Evolutionary conservation across 768 basidiomycete species (phyloP).

Genomic region (Kondoa malvinella): DNA sequence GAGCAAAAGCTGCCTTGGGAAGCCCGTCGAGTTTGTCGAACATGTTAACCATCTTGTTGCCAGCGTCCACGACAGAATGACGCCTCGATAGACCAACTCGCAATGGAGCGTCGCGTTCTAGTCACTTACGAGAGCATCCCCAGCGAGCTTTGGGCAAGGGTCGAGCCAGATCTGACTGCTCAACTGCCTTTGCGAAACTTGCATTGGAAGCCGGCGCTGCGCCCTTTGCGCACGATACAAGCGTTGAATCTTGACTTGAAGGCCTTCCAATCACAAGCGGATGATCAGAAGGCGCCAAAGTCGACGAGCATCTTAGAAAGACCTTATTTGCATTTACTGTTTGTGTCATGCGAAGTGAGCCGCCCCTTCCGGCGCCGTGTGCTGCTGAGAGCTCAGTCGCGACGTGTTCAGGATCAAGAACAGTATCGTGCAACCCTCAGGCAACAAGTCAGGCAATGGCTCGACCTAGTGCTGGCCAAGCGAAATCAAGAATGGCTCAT

Average conservation of each 20-base stretch:
- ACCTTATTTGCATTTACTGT: conserved; percentile 51
- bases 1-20: too few relatives aligned
- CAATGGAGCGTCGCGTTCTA: too few relatives aligned
- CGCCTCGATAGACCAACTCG: too few relatives aligned
- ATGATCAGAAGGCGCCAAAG: conserved; percentile 60
- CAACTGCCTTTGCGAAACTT: conserved; percentile 63
- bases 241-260: conserved; percentile 57
- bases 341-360: conserved; percentile 78
- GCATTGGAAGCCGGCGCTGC: conserved; percentile 69
- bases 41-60: too few relatives aligned
- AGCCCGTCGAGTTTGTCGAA: too few relatives aligned
- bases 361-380: too few relatives aligned
- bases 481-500: conserved; percentile 86
- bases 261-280: conserved; percentile 39
- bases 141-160: background rate
- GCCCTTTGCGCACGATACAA: conserved; percentile 69
- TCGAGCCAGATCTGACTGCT: conserved; percentile 18
- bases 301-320: conserved; percentile 63
- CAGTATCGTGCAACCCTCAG: conserved; percentile 58
- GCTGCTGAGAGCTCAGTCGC: conserved; percentile 18
- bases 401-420: conserved; percentile 42
- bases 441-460: conserved; percentile 89
- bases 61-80: too few relatives aligned
- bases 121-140: conserved; percentile 4
- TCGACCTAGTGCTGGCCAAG: conserved; percentile 34